Percentiles rank a stretch among this genome's conserved stretches.
These are phyloP conservation scores for Myxozyma vanderwaltii DNA, from an alignment of 805 yeast species.

Conservation along the genomic window DNA sequence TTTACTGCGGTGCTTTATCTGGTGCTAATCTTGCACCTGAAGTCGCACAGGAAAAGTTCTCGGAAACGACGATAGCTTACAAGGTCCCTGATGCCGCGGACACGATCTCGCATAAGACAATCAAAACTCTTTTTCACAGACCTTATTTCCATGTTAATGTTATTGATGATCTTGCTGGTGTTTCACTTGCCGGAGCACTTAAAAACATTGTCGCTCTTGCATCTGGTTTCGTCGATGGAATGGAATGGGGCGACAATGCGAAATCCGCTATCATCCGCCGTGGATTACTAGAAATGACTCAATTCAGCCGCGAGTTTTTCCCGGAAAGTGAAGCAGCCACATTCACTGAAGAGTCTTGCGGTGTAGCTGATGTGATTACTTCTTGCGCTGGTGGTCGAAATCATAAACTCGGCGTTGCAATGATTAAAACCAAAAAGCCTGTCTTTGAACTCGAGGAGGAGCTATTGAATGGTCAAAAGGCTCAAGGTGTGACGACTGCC, in stretches of 20 bases:
- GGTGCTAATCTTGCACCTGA: conserved; percentile 98
- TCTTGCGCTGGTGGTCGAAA: conserved; percentile 98
- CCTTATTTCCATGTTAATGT: conserved; percentile 97
- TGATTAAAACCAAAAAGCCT: conserved; percentile 54
- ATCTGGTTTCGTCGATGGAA: conserved; percentile 96
- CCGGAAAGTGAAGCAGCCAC: conserved; percentile 70
- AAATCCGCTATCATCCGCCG: conserved; percentile 97
- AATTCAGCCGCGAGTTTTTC: conserved; percentile 81
- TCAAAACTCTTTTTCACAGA: conserved; percentile 86
- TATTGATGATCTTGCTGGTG: conserved; percentile 91
- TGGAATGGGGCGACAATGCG: conserved; percentile 99
- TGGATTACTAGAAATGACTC: conserved; percentile 86
- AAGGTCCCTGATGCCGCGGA: conserved; percentile 52
- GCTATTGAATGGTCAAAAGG: conserved; percentile 90
- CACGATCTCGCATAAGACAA: conserved; percentile 14
- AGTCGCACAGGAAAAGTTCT: conserved; percentile 93
- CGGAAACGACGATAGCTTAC: conserved; percentile 97
- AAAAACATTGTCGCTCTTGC: conserved; percentile 95
- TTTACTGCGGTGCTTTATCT: conserved; percentile 92
- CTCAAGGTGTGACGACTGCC: conserved; percentile 91
- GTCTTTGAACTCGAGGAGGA: conserved; percentile 83
- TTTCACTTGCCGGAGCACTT: conserved; percentile 94
- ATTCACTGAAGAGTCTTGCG: conserved; percentile 91
- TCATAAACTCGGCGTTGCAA: conserved; percentile 60
- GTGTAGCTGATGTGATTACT: conserved; percentile 97